Evolutionary conservation across 352 stramenopile genomes (phyloP), one percentile per base, ranked within the genome.

Genomic region (Phytopythium chamaehyphon): DNA sequence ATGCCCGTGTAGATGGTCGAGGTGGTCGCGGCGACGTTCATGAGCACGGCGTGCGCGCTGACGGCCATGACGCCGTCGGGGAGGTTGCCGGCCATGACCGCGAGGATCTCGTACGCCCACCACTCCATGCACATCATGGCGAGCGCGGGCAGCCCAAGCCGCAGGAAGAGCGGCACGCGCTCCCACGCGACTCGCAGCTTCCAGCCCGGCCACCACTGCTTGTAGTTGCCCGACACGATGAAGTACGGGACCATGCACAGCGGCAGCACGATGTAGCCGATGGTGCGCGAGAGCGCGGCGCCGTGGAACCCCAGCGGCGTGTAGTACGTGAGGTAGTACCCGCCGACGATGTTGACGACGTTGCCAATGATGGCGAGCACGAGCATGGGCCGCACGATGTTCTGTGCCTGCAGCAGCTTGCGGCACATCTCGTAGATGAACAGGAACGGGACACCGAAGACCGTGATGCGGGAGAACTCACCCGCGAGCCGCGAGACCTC

Each of bases 1-100:
- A 85, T 62, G 31, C 84, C 84, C 31, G 87, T 59, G 61, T 86
- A 93, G 8, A 89, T 59, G 53, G 85, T 92, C 45, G 81, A 95
- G 23, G 77, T 64, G 38, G 78, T 65, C 6, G 64, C 74, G 2
- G 75, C 66, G 15, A 92, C 63, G 40, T 92, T 85, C 60, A 88
- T 76, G 19, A 90, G 65, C 37, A 95, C 73, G 15, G 76, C 73
- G 51, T 93, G 83, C 11, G 79, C 71, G 36, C 80, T 88, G 43
- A 95, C 79, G 14, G 65, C 73, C 23, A 93, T 71, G 10, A 93
- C 72, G 7, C 73, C 78, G 51, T 91, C 66, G 0, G 76, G 80
- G 0, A 93, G 61, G 1, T 88, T 64, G 2, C 80, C 83, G 8
- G 80, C 83, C 21, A 93, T 40, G 6, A 93, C 54, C 9, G 80